Base-by-base conservation (phyloP, 2,329 filamentous ascomycete species). In the Microcyclospora tardicrescens region DNA sequence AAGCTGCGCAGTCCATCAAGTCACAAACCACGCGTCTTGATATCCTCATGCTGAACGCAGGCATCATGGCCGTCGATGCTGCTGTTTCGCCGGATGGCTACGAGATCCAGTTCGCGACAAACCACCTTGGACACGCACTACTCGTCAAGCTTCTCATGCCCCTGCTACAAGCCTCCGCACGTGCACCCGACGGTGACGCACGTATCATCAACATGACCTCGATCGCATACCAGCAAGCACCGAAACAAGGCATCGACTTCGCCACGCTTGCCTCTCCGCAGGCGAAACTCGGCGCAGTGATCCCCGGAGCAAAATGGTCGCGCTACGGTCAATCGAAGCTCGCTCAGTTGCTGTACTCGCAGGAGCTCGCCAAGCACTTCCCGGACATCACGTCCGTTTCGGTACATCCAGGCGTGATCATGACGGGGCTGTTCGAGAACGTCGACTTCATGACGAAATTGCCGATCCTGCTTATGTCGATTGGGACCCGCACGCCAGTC, bases 241-340 rank as follows among this genome's bases (percentile, higher is more conserved):
- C 32, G 11, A 14, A 29, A 9, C 43, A 41, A 6, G 49, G 51
- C 2, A 51, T 57, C 28, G 40, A 48, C 11, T 53, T 55, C 36
- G 33, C 39, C 9, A 52, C 55, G 6, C 48, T 61, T 30, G 53
- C 54, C 8, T 54, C 49, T 3, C 13, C 39, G 6, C 46, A 53
- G 37, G 34, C 16, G 0, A 33, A 16, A 14, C 37, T 48, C 10
- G 39, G 41, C 10, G 29, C 28, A n/a, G 37, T 43, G 29, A 43
- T 39, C 6, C 30, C 30, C 12, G 37, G 51, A 16, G 57, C 58
- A 16, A 43, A 52, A 8, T 63, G 59, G 54, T 42, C 43, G 5
- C 53, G 60, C 11, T 67, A 66, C 44, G 67, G 62, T 0, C 63
- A 68, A 43, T 62, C 58, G 34, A 72, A 72, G 46, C 51, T 71